phyloP scores from a whole-genome alignment of 2,329 filamentous ascomycete genomes.

The Colletotrichum sp. region DNA sequence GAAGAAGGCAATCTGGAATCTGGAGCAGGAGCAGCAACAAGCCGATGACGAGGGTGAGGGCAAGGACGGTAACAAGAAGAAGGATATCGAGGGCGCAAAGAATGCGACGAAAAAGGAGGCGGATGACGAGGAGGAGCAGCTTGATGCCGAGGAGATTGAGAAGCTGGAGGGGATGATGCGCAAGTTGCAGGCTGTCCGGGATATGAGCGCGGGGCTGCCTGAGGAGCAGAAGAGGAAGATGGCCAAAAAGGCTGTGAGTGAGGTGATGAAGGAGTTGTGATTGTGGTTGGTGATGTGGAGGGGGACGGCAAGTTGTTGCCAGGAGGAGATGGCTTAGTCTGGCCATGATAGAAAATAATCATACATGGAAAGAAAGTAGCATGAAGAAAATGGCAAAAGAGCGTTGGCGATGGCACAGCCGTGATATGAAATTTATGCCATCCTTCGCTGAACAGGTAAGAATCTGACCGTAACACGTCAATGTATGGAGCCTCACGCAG shows the following conservation, averaged over 20 bases:
- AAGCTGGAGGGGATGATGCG: constrained; percentile 69
- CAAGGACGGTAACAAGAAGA: not conserved
- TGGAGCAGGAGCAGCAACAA: constrained; percentile 28
- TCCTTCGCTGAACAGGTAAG: no score
- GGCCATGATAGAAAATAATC: not conserved
- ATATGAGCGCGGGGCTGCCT: constrained; percentile 63
- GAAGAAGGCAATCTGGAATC: constrained; percentile 55
- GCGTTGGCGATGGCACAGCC: no score
- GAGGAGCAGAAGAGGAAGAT: constrained; percentile 66
- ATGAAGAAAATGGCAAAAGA: not conserved
- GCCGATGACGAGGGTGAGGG: not conserved
- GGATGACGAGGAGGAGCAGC: constrained; percentile 27
- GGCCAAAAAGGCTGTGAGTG: constrained; percentile 65
- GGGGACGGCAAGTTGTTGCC: not conserved
- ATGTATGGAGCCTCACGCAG: no score
- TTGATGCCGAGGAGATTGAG: constrained; percentile 56
- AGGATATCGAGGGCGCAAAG: not conserved
- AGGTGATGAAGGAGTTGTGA: constrained; percentile 67
- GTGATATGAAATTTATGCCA: no score
- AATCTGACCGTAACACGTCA: no score
- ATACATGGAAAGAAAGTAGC: not conserved
- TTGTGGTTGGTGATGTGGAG: not conserved
- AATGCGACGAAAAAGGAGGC: not conserved
- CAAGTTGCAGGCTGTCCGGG: constrained; percentile 65
- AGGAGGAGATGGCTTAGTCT: not conserved